Percentiles rank a stretch among this genome's conserved stretches.
phyloP scores from a whole-genome alignment of 768 basidiomycete genomes.

The Panellus pusillus region DNA sequence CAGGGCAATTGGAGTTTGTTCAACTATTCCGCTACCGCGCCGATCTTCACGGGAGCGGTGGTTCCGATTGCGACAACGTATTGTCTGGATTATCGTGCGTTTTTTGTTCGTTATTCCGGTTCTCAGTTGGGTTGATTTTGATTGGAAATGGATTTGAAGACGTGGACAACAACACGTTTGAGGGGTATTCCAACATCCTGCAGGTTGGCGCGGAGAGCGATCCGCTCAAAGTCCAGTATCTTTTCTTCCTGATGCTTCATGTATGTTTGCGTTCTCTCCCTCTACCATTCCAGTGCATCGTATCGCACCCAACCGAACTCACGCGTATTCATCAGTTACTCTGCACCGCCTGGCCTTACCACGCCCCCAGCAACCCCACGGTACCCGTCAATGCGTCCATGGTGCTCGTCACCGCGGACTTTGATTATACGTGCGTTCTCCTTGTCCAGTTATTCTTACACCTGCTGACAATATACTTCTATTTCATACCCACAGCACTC shows the following conservation, averaged over 20 bases:
- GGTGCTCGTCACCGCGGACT: constrained; percentile 12
- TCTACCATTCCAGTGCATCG: background rate
- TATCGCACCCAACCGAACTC: background rate
- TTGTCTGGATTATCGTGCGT: constrained; percentile 10
- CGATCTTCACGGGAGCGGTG: background rate
- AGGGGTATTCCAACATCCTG: constrained; percentile 9
- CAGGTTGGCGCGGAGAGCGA: constrained; percentile 3
- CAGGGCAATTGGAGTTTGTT: constrained; percentile 9
- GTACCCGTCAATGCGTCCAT: constrained; percentile 4
- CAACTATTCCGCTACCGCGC: background rate
- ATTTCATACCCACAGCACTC: background rate
- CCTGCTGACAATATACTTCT: too few species aligned
- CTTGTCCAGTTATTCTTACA: background rate
- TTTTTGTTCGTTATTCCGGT: background rate
- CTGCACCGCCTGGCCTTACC: constrained; percentile 10
- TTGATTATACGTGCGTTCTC: constrained; percentile 10
- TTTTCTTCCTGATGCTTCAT: constrained; percentile 11
- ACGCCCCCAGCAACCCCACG: constrained; percentile 7
- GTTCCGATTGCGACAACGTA: constrained; percentile 6
- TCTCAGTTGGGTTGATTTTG: background rate
- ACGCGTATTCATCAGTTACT: background rate
- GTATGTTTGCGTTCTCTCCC: background rate
- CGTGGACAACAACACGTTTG: constrained; percentile 11
- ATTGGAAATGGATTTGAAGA: background rate
- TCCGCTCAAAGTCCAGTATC: constrained; percentile 1